Conservation (phyloP, 148 eudicot species). For the Agrostemma githago region DNA sequence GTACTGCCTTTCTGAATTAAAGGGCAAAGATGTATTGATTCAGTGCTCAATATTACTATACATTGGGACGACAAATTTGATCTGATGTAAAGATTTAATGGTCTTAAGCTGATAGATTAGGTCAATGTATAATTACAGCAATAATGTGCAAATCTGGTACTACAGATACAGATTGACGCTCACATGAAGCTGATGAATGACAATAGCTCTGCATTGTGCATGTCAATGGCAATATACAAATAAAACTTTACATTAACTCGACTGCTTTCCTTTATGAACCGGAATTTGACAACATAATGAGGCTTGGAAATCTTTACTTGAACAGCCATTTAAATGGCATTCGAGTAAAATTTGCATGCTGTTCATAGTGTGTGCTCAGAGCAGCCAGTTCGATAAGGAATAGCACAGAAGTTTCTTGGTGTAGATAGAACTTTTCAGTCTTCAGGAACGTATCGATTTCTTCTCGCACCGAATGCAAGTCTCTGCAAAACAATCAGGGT, state of each 20-base stretch:
- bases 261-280: background rate
- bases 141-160: too few species aligned
- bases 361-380: background rate
- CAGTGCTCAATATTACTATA: too few species aligned
- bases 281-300: background rate
- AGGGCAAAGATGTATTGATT: too few species aligned
- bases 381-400: background rate
- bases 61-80: too few species aligned
- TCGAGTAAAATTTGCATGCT: background rate
- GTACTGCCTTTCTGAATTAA: background rate
- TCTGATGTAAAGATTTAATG: too few species aligned
- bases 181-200: background rate
- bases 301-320: background rate
- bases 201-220: background rate
- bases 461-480: constrained; percentile 89
- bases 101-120: too few species aligned
- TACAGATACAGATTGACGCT: background rate
- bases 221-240: background rate
- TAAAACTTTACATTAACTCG: background rate
- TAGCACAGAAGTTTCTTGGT: background rate
- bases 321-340: background rate
- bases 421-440: constrained; percentile 33
- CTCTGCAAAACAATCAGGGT: constrained; percentile 40
- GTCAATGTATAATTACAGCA: too few species aligned
- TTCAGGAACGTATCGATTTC: constrained; percentile 70